A percentile compares a stretch with the other conserved stretches of the same genome.
These are phyloP conservation scores for Crithidia acanthocephali DNA, from an alignment of 208 protist genomes.

Conservation along the genomic window DNA sequence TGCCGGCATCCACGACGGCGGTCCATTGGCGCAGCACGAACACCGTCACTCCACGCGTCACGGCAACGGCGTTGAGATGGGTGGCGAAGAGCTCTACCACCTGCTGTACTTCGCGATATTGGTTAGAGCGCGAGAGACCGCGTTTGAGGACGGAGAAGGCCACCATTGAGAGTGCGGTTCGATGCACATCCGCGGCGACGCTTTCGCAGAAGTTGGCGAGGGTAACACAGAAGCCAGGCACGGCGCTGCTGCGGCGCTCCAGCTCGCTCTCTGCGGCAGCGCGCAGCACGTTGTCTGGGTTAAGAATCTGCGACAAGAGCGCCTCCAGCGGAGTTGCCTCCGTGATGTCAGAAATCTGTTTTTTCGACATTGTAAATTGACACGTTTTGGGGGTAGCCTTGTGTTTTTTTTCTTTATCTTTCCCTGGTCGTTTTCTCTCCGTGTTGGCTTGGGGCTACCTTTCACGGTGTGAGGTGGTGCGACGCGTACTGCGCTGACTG, in stretches of 20 bases:
- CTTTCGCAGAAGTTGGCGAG: conserved; percentile 30
- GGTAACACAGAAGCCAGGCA: conserved; percentile 31
- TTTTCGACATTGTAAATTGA: too few relatives aligned
- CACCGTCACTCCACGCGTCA: conserved; percentile 1
- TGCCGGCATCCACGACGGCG: not conserved
- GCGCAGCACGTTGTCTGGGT: conserved; percentile 50
- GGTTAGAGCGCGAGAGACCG: conserved; percentile 10
- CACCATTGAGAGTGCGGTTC: conserved; percentile 29
- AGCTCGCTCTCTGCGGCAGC: conserved; percentile 49
- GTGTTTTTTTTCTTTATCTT: too few relatives aligned
- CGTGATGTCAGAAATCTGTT: conserved; percentile 12
- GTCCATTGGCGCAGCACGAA: conserved; percentile 22
- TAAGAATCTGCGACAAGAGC: conserved; percentile 47
- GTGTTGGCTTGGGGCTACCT: too few relatives aligned
- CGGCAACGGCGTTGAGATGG: conserved; percentile 11
- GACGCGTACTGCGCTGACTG: not conserved
- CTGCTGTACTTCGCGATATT: conserved; percentile 21
- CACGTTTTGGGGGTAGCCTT: not conserved
- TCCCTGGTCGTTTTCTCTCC: too few relatives aligned
- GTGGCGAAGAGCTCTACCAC: conserved; percentile 19
- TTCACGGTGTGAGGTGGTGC: not conserved
- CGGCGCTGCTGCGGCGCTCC: conserved; percentile 27
- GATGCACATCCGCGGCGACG: conserved; percentile 7
- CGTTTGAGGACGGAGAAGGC: conserved; percentile 58
- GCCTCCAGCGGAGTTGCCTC: conserved; percentile 14